Base-by-base conservation (phyloP, 306 rosid species). In the Herpetospermum pedunculosum region DNA sequence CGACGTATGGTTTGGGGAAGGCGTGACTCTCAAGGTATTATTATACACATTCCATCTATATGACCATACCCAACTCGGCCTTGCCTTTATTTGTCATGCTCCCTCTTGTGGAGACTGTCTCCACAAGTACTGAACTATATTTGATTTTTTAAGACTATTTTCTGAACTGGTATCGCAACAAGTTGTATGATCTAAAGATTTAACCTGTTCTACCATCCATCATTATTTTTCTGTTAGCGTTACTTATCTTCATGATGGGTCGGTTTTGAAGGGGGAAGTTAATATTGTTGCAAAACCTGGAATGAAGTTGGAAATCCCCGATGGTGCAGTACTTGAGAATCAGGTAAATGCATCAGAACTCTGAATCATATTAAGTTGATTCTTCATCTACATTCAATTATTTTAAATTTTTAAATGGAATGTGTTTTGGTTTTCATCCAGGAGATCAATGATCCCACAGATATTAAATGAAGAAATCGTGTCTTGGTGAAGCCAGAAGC, bases 1-100 rank as follows among this genome's bases (percentile, higher is more conserved):
- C 58, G 92, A 91, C 58, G 96, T 87, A 43, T 86, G 96, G 89
- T 89, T 91, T 82, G 96, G 97, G 70, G 70, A 84, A 48, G 83
- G 83, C 69, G 77, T 89, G 55, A 80, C 85, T 48, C 81, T 85
- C 8, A 87, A 91, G 97, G 96, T 91, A 89, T 58, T 91, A 89
- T 58, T 67, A 34, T 41, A 26, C n/a, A 47, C 72, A 25, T 65
- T 74, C 44, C 64, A 19, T 68, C 35, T 26, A 1, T 55, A 55
- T 26, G 29, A 2, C 77, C 59, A 44, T 41, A 41, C 70, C 70
- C 9, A 13, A 18, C 13, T 41, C 12, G 11, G 6, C 53, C 9
- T 41, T 3, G n/a, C n/a, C n/a, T 65, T 65, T 38, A 25, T n/a
- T 73, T 41, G 38, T 49, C 8, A 19, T 62, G 75, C 52, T 41